Percentiles rank a stretch among this genome's conserved stretches.
Conservation (phyloP, 2,329 filamentous ascomycete species). For the Neofusicoccum sp. region DNA sequence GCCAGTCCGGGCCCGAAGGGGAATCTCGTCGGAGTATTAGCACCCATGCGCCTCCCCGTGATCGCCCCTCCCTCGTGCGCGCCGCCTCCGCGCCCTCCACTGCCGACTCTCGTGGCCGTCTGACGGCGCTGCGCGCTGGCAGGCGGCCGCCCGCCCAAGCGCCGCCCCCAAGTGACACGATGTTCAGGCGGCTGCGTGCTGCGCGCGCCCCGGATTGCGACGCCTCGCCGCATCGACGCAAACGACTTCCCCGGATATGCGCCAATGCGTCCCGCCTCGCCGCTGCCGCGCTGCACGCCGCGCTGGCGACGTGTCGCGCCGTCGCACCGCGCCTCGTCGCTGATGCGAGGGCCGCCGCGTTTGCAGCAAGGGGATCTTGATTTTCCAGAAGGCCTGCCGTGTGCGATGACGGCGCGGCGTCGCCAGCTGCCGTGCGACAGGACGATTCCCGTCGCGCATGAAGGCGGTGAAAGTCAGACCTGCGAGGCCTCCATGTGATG, state of each 20-base stretch:
- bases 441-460: constrained; percentile 16
- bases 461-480: constrained; percentile 16
- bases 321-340: not conserved
- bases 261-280: constrained; percentile 8
- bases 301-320: constrained; percentile 1
- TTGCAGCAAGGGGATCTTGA: constrained; percentile 8
- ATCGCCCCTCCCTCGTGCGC: not conserved
- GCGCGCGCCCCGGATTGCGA: constrained; percentile 7
- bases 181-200: constrained; percentile 4
- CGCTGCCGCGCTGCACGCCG: not conserved
- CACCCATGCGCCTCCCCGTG: constrained; percentile 13
- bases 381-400: not conserved
- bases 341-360: not conserved
- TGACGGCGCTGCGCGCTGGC: not conserved
- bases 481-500: constrained; percentile 13
- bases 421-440: constrained; percentile 12
- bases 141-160: not conserved
- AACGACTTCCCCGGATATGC: constrained; percentile 13
- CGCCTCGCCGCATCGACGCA: constrained; percentile 10
- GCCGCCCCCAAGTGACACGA: not conserved
- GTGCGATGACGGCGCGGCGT: constrained; percentile 4
- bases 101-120: not conserved
- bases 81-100: not conserved
- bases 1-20: not conserved
- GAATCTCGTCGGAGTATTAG: constrained; percentile 14